These are phyloP conservation scores for Tilletia walkeri DNA, from an alignment of 1,284 basidiomycete species.

Conservation along the genomic window DNA sequence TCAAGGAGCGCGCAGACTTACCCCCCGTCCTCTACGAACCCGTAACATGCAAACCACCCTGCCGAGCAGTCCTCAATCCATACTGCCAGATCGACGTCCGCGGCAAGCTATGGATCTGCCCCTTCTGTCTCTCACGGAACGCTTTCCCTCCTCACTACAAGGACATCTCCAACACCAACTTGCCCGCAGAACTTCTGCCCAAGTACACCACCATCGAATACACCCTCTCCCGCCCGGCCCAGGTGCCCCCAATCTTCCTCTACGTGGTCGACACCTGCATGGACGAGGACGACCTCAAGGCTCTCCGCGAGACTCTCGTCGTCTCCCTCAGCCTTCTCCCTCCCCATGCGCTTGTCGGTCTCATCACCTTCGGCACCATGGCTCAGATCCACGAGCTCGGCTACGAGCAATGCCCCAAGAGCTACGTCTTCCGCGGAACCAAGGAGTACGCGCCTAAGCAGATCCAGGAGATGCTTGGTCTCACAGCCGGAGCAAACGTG, in stretches of 20 bases:
- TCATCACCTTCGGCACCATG: slow-evolving; percentile 97
- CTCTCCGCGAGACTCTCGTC: slow-evolving; percentile 85
- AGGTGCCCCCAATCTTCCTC: slow-evolving; percentile 91
- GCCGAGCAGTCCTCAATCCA: slow-evolving; percentile 93
- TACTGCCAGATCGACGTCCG: slow-evolving; percentile 99
- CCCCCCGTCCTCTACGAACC: slow-evolving; percentile 97
- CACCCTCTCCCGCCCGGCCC: slow-evolving; percentile 84
- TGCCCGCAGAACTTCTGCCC: slow-evolving; percentile 90
- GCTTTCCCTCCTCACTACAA: slow-evolving; percentile 98
- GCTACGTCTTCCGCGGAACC: slow-evolving; percentile 97
- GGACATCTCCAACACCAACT: slow-evolving; percentile 94
- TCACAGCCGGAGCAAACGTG: slow-evolving; percentile 61
- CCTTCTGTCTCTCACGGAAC: slow-evolving; percentile 94
- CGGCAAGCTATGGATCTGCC: slow-evolving; percentile 98
- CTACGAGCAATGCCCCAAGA: slow-evolving; percentile 93
- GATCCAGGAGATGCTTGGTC: slow-evolving; percentile 92
- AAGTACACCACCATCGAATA: slow-evolving; percentile 99
- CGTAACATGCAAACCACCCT: slow-evolving; percentile 95
- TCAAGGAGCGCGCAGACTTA: slow-evolving; percentile 90
- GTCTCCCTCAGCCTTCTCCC: slow-evolving; percentile 90
- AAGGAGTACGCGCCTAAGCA: slow-evolving; percentile 97
- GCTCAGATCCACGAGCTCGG: slow-evolving; percentile 98
- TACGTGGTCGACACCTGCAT: slow-evolving; percentile 97
- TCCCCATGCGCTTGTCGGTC: slow-evolving; percentile 86
- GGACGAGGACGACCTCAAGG: slow-evolving; percentile 93